Evolutionary conservation across 2,329 filamentous ascomycete genomes (phyloP).

Genomic region (Canariomyces notabilis): DNA sequence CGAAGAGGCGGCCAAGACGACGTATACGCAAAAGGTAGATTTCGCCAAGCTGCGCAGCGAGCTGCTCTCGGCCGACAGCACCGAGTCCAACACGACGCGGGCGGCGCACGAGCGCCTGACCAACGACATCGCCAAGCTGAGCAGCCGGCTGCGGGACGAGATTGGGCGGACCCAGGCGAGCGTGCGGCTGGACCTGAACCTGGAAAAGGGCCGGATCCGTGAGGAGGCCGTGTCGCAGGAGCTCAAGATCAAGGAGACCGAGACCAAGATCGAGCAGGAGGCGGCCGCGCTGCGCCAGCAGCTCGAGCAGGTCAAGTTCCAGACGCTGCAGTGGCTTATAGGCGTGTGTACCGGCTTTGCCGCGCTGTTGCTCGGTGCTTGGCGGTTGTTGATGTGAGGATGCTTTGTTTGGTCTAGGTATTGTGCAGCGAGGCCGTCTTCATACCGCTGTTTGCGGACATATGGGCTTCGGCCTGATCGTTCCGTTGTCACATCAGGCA

Average conservation of each 20-base stretch:
- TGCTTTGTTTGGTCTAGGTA: too few relatives aligned
- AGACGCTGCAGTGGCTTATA: slow-evolving; percentile 97
- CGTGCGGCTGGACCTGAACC: slow-evolving; percentile 84
- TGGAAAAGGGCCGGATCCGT: slow-evolving; percentile 93
- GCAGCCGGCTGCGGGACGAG: slow-evolving; percentile 83
- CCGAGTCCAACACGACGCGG: slow-evolving; percentile 82
- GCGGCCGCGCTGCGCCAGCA: slow-evolving; percentile 85
- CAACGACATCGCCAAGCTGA: slow-evolving; percentile 92
- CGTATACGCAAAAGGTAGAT: slow-evolving; percentile 86
- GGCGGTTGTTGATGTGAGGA: slow-evolving; percentile 61
- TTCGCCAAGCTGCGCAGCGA: slow-evolving; percentile 96
- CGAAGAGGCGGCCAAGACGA: slow-evolving; percentile 81
- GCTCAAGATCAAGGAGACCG: slow-evolving; percentile 97
- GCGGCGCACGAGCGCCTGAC: slow-evolving; percentile 86
- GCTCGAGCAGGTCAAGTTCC: slow-evolving; percentile 96
- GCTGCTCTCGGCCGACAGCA: slow-evolving; percentile 84
- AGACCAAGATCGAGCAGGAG: slow-evolving; percentile 97
- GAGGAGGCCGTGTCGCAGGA: slow-evolving; percentile 97
- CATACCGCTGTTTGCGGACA: too few relatives aligned
- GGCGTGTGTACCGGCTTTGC: slow-evolving; percentile 68
- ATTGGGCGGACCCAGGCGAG: slow-evolving; percentile 91
- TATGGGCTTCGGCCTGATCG: too few relatives aligned
- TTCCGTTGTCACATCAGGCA: too few relatives aligned
- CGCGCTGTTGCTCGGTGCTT: slow-evolving; percentile 63
- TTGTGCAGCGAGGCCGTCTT: too few relatives aligned